Percentiles rank a stretch among this genome's conserved stretches.
These are phyloP conservation scores for Trichoderma asperelloides DNA, from an alignment of 495 filamentous ascomycete species.

Conservation along the genomic window DNA sequence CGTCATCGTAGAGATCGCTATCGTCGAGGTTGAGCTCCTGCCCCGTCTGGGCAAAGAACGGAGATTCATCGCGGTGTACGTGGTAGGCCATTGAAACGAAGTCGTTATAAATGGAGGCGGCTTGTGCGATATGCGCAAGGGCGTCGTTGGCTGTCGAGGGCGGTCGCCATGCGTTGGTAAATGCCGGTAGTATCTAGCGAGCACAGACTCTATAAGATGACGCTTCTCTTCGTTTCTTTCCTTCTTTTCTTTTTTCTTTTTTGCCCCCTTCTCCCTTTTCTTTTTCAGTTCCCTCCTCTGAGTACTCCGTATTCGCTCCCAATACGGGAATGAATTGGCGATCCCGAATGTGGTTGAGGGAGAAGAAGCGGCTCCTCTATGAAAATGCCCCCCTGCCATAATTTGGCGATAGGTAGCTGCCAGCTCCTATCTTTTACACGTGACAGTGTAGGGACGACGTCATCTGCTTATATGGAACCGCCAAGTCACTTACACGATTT, in stretches of 20 bases:
- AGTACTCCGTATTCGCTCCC: neutral
- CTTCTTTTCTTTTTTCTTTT: neutral
- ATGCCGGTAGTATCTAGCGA: no score
- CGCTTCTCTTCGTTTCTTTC: neutral
- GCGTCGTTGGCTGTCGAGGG: neutral
- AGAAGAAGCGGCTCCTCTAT: neutral
- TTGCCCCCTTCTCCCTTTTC: neutral
- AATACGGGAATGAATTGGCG: neutral
- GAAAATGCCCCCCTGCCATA: neutral
- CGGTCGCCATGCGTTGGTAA: neutral
- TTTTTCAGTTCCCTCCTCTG: neutral
- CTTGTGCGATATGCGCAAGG: neutral
- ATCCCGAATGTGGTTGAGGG: neutral
- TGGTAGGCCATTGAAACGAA: neutral
- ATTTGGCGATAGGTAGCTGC: neutral
- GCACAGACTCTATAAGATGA: neutral
- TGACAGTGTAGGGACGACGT: neutral
- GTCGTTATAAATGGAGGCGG: neutral
- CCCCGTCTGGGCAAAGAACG: conserved; percentile 12
- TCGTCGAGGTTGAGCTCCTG: conserved; percentile 11
- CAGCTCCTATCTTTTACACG: conserved; percentile 1
- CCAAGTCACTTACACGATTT: neutral
- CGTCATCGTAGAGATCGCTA: conserved; percentile 8
- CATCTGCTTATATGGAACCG: neutral
- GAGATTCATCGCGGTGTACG: conserved; percentile 6